Evolutionary conservation across 2,329 filamentous ascomycete genomes (phyloP).

Genomic region (Thielaviopsis euricoi): DNA sequence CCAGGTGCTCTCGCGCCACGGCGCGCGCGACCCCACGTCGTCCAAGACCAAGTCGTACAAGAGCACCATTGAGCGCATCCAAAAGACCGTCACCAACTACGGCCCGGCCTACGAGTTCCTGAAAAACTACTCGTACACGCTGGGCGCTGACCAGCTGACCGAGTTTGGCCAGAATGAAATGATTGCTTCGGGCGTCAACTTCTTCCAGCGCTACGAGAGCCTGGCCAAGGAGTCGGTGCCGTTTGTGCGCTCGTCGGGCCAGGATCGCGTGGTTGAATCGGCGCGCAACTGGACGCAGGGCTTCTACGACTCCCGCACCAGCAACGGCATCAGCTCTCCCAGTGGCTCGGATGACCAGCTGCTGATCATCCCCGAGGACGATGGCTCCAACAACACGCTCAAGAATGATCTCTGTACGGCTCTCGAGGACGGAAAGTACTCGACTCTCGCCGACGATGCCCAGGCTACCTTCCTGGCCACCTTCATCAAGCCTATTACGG

Average conservation of each 20-base stretch:
- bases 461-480: conserved; percentile 41
- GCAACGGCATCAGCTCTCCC: conserved; percentile 20
- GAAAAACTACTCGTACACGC: conserved; percentile 49
- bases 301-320: conserved; percentile 36
- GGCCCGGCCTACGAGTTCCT: conserved; percentile 53
- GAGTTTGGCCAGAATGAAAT: conserved; percentile 50
- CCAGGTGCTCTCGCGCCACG: conserved; percentile 69
- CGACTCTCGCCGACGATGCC: conserved; percentile 30
- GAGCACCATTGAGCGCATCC: conserved; percentile 47
- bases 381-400: conserved; percentile 63
- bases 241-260: conserved; percentile 56
- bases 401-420: conserved; percentile 53
- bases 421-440: conserved; percentile 46
- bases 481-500: conserved; percentile 52
- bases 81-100: conserved; percentile 38
- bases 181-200: conserved; percentile 58
- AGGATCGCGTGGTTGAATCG: conserved; percentile 56
- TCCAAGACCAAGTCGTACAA: conserved; percentile 50
- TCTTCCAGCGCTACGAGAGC: conserved; percentile 54
- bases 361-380: conserved; percentile 52
- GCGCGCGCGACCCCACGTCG: conserved; percentile 62
- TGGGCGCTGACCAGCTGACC: conserved; percentile 56
- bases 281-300: conserved; percentile 61
- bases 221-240: conserved; percentile 43
- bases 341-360: conserved; percentile 36